Percentiles rank a stretch among this genome's conserved stretches.
Evolutionary conservation across 1,139 yeast species (phyloP).

Genomic region (Pneumocystis carinii): DNA sequence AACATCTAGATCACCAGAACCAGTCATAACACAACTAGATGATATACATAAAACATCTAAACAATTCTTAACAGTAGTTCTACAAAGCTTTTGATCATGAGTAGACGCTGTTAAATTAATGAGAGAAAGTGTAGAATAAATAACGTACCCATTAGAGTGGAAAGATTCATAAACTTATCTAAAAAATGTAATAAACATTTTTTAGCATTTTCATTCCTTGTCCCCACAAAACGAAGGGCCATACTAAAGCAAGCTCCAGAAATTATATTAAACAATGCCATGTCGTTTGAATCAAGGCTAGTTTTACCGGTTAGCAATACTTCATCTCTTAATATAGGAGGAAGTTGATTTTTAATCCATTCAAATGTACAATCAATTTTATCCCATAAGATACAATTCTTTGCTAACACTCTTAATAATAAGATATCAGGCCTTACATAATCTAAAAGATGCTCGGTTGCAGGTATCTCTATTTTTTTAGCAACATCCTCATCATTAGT

Average conservation of each 20-base stretch:
- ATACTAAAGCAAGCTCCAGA: slow-evolving; percentile 67
- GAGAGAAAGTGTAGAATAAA: background rate
- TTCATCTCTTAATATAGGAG: slow-evolving; percentile 16
- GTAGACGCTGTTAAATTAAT: slow-evolving; percentile 20
- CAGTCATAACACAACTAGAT: slow-evolving; percentile 67
- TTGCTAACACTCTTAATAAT: slow-evolving; percentile 52
- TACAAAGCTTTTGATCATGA: slow-evolving; percentile 49
- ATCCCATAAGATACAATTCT: slow-evolving; percentile 69
- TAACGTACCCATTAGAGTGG: slow-evolving; percentile 30
- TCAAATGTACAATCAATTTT: slow-evolving; percentile 34
- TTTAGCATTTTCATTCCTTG: slow-evolving; percentile 42
- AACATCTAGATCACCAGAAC: slow-evolving; percentile 73
- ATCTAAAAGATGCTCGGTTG: slow-evolving; percentile 45
- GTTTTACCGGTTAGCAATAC: slow-evolving; percentile 17
- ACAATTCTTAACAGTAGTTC: slow-evolving; percentile 40
- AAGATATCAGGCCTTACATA: slow-evolving; percentile 71
- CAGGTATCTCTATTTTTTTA: slow-evolving; percentile 47
- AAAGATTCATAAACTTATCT: slow-evolving; percentile 46
- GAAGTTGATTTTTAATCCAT: slow-evolving; percentile 42
- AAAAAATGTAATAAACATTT: slow-evolving; percentile 44
- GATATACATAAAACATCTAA: slow-evolving; percentile 51
- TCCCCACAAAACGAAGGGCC: slow-evolving; percentile 65
- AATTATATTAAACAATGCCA: slow-evolving; percentile 50
- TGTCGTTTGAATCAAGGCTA: slow-evolving; percentile 43
- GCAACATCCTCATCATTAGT: slow-evolving; percentile 52